Evolutionary conservation across 352 stramenopile genomes (phyloP).

Genomic region (Phytophthora pseudosyringae): DNA sequence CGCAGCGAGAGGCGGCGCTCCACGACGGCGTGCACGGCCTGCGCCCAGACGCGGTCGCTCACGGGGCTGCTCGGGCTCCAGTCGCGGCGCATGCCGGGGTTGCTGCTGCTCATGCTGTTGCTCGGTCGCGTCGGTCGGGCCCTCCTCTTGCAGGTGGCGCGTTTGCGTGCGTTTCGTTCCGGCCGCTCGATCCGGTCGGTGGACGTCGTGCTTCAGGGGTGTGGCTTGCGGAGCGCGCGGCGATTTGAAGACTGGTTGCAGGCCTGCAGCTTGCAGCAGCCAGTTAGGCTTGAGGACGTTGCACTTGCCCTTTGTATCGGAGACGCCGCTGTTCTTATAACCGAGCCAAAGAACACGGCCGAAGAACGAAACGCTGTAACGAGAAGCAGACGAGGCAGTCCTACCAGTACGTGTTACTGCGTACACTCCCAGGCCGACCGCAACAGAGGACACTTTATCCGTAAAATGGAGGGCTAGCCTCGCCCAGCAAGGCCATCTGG

Average conservation of each 20-base stretch:
- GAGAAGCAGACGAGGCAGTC: background rate
- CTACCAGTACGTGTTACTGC: constrained; percentile 1
- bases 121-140: background rate
- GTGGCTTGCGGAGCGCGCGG: background rate
- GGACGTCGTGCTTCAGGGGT: background rate
- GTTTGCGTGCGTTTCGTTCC: constrained; percentile 7
- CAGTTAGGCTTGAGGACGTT: background rate
- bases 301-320: background rate
- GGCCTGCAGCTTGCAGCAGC: no score
- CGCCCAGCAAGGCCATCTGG: no score
- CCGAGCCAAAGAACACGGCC: constrained; percentile 4
- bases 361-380: constrained; percentile 27
- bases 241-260: constrained; percentile 17
- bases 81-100: constrained; percentile 6
- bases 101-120: constrained; percentile 7
- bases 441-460: background rate
- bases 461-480: no score
- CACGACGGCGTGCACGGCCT: constrained; percentile 67
- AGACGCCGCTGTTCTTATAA: no score
- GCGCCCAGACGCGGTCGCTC: constrained; percentile 66
- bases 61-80: constrained; percentile 15
- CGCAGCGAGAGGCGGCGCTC: constrained; percentile 70
- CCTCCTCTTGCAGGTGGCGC: background rate
- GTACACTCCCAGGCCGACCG: background rate
- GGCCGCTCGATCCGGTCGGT: background rate